phyloP scores from a whole-genome alignment of 2,329 filamentous ascomycete species.

The Hymenoscyphus infarciens region DNA sequence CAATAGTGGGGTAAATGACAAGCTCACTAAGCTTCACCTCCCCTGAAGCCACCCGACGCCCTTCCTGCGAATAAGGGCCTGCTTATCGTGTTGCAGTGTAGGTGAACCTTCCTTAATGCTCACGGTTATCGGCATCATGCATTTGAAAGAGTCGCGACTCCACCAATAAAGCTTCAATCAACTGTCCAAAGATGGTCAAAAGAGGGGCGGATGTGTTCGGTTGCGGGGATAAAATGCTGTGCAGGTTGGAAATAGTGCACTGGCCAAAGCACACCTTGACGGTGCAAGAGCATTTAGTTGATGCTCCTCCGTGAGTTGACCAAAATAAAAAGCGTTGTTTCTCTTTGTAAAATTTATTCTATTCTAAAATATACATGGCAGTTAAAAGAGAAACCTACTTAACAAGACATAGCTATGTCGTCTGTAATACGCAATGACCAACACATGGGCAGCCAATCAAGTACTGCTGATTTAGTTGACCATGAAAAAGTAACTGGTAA shows the following conservation, averaged over 20 bases:
- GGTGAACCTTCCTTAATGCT: not conserved
- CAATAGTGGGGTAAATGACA: not conserved
- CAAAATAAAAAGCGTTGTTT: not conserved
- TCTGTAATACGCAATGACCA: not conserved
- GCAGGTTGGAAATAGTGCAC: not conserved
- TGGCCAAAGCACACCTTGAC: not conserved
- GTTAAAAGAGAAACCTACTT: not conserved
- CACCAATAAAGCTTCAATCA: not conserved
- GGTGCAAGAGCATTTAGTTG: not conserved
- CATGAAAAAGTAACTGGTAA: slow-evolving; percentile 13
- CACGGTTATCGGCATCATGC: slow-evolving; percentile 26
- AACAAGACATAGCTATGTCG: not conserved
- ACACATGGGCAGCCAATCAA: slow-evolving; percentile 6
- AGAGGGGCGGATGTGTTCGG: slow-evolving; percentile 7
- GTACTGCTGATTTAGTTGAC: slow-evolving; percentile 17
- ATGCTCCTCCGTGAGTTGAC: not conserved
- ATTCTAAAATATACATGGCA: not conserved
- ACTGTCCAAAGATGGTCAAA: not conserved
- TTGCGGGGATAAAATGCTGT: slow-evolving; percentile 9
- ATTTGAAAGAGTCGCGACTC: not conserved
- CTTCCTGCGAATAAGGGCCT: not conserved
- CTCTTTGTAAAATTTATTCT: not conserved
- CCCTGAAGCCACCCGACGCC: slow-evolving; percentile 4
- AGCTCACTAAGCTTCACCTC: not conserved
- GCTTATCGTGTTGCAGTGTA: not conserved